Percentiles rank a stretch among this genome's conserved stretches.
phyloP scores from a whole-genome alignment of 441 rosid species.

The Adansonia madagascariensis region DNA sequence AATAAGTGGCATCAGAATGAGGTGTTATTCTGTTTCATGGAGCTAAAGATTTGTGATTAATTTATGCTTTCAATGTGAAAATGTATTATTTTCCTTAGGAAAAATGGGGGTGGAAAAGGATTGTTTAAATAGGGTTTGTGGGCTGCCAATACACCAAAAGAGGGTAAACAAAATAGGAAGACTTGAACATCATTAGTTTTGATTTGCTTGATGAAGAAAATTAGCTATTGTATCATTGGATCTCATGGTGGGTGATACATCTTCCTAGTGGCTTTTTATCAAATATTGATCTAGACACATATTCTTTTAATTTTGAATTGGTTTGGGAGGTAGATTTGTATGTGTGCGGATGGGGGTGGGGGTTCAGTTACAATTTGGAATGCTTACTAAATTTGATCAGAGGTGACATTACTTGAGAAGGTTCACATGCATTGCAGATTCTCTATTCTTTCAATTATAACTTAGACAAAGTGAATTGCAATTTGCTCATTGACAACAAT shows the following conservation, averaged over 20 bases:
- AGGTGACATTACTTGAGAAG: background rate
- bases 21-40: background rate
- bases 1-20: background rate
- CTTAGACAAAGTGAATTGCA: slow-evolving; percentile 8
- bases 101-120: background rate
- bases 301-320: background rate
- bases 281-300: background rate
- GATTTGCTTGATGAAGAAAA: slow-evolving; percentile 11
- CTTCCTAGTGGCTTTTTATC: background rate
- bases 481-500: background rate
- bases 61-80: background rate
- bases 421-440: background rate
- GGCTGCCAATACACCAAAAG: background rate
- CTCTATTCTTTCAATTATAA: background rate
- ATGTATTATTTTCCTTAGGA: background rate
- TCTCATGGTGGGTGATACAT: background rate
- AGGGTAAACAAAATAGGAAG: background rate
- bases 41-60: background rate
- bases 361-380: background rate
- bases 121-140: background rate
- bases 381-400: background rate
- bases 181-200: background rate
- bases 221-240: background rate
- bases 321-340: background rate
- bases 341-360: background rate